A percentile compares a stretch with the other conserved stretches of the same genome.
Evolutionary conservation across 2,329 filamentous ascomycete species (phyloP).

Genomic region (Daldinia sp.): DNA sequence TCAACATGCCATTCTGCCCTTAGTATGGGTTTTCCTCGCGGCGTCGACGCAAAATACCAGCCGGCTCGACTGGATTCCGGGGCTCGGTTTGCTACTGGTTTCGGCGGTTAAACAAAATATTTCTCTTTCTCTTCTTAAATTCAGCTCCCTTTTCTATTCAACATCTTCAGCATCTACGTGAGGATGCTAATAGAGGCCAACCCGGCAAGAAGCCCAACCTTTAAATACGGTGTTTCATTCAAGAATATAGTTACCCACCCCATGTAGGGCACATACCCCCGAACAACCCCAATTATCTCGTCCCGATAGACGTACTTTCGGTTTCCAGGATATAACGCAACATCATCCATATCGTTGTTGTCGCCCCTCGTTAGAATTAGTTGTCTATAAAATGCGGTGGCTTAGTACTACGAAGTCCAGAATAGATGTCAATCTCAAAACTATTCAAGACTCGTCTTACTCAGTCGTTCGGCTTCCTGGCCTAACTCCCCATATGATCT

Average conservation of each 20-base stretch:
- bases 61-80: background rate
- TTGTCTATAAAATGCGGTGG: slow-evolving; percentile 23
- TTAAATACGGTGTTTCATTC: slow-evolving; percentile 13
- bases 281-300: slow-evolving; percentile 38
- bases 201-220: background rate
- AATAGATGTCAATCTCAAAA: no score
- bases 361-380: slow-evolving; percentile 40
- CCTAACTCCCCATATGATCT: slow-evolving; percentile 18
- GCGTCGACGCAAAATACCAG: background rate
- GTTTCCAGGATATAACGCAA: slow-evolving; percentile 34
- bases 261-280: slow-evolving; percentile 36
- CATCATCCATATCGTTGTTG: slow-evolving; percentile 38
- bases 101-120: background rate
- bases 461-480: background rate
- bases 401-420: background rate
- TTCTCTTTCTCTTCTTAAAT: no score
- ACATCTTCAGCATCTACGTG: background rate
- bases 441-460: background rate
- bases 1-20: background rate
- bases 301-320: slow-evolving; percentile 28
- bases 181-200: background rate
- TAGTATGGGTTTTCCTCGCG: background rate
- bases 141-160: no score
- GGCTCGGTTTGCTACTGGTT: background rate
- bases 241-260: slow-evolving; percentile 28